Base-by-base conservation (phyloP, 371 early-diverging fungal genomes). In the Circinella minor region DNA sequence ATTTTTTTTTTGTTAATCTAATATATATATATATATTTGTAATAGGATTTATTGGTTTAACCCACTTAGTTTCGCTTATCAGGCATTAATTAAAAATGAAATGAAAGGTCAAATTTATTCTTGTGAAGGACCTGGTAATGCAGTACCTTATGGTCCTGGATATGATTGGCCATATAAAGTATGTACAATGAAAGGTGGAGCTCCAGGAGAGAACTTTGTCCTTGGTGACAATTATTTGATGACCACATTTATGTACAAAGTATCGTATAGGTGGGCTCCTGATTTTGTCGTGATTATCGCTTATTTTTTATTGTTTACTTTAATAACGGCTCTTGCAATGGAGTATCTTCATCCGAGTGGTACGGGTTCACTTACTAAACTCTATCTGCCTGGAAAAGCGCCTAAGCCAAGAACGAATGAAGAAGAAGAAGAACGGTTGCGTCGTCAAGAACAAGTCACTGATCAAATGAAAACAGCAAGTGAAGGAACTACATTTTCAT, bases 1-100 rank as follows among this genome's bases (percentile, higher is more conserved):
- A n/a, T 68, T 49, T 61, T 3, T 61, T 68, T 49, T 61, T 3
- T 61, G 54, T 54, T 18, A 54, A 8, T 15, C 20, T 2, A 8
- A 54, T 4, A 18, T 54, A 4, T 18, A 13, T 8, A 54, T 3
- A 1, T 6, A 1, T 10, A 0, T n/a, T n/a, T 36, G 7, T 62
- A 81, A 74, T 55, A 91, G 92, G 93, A 85, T 92, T 46, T 89
- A 87, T 68, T 93, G 89, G 84, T 86, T 91, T 63, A 90, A 90
- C 51, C 91, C 94, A 6, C 77, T 92, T 14, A 84, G 91, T 0
- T 93, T 91, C 67, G 90, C 85, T 0, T 88, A 89, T 77, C 85
- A 89, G 68, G 89, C 91, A 3, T 77, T 94, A 34, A 70, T 92
- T 18, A 80, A 84, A n/a, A 93, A 93, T 73, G 95, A 94, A 78